Conservation (phyloP, 176 grass and related monocot species). For the Aechmea fasciata region DNA sequence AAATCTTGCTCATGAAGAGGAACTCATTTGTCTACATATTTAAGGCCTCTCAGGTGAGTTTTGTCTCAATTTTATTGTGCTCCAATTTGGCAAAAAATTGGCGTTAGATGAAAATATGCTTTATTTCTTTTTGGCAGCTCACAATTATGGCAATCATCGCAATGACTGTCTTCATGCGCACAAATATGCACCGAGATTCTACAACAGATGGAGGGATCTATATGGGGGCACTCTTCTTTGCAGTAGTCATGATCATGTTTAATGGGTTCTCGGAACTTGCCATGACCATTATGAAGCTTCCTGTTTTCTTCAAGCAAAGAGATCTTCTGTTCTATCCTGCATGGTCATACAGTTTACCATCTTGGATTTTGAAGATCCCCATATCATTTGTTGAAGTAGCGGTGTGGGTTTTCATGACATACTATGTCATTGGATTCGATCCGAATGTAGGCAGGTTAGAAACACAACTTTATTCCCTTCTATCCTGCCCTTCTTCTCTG, state of each 20-base stretch:
- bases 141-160: constrained; percentile 42
- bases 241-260: constrained; percentile 66
- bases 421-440: constrained; percentile 90
- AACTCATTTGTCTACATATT: constrained; percentile 95
- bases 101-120: not conserved
- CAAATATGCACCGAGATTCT: constrained; percentile 46
- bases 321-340: constrained; percentile 88
- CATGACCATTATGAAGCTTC: constrained; percentile 57
- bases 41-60: constrained; percentile 52
- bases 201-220: constrained; percentile 39
- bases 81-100: not conserved
- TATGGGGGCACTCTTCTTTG: constrained; percentile 62
- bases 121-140: constrained; percentile 34
- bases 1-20: constrained; percentile 91
- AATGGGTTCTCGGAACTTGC: constrained; percentile 74
- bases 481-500: not conserved
- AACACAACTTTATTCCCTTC: constrained; percentile 3
- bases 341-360: constrained; percentile 76
- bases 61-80: not conserved
- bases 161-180: constrained; percentile 85
- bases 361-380: constrained; percentile 84
- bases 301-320: constrained; percentile 93
- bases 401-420: constrained; percentile 64
- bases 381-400: constrained; percentile 68
- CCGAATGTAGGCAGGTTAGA: constrained; percentile 69